These are phyloP conservation scores for Erythrophleum ivorense DNA, from an alignment of 331 rosid genomes.

Conservation along the genomic window DNA sequence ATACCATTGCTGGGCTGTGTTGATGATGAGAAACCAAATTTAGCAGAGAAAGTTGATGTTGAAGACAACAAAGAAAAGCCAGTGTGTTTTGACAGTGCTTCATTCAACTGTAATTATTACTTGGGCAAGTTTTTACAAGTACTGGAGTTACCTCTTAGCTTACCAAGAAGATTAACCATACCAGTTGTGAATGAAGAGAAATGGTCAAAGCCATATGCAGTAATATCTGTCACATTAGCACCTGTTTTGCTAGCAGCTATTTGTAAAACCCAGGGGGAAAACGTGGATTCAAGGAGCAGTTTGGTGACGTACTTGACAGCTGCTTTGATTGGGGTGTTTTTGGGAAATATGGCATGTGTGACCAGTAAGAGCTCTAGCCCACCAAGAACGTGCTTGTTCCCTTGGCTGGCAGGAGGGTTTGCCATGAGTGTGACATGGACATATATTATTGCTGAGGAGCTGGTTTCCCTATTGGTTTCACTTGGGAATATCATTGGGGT, in stretches of 20 bases:
- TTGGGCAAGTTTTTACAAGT: conserved; percentile 39
- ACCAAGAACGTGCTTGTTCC: conserved; percentile 66
- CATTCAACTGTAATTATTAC: conserved; percentile 5
- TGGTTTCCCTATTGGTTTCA: conserved; percentile 74
- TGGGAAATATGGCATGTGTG: conserved; percentile 63
- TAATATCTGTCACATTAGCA: conserved; percentile 74
- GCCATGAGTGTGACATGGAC: conserved; percentile 88
- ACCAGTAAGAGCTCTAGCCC: conserved; percentile 66
- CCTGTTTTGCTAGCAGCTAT: conserved; percentile 69
- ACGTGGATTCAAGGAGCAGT: conserved; percentile 34
- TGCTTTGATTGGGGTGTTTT: conserved; percentile 58
- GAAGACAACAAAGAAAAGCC: conserved; percentile 22
- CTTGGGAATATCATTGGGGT: conserved; percentile 68
- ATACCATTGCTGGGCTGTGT: conserved; percentile 54
- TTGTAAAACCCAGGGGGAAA: conserved; percentile 52
- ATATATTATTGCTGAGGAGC: conserved; percentile 75
- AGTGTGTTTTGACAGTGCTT: conserved; percentile 2
- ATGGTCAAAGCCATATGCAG: conserved; percentile 80
- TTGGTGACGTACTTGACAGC: conserved; percentile 49
- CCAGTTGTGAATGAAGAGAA: conserved; percentile 71
- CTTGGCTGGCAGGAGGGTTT: conserved; percentile 84
- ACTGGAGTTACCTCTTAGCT: conserved; percentile 71
- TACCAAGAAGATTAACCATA: conserved; percentile 82
- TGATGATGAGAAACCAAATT: conserved; percentile 47
- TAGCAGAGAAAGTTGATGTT: conserved; percentile 5